Evolutionary conservation across 1,284 basidiomycete species (phyloP), one percentile per base, ranked within the genome.

Genomic region (Rugosomyces carneus): DNA sequence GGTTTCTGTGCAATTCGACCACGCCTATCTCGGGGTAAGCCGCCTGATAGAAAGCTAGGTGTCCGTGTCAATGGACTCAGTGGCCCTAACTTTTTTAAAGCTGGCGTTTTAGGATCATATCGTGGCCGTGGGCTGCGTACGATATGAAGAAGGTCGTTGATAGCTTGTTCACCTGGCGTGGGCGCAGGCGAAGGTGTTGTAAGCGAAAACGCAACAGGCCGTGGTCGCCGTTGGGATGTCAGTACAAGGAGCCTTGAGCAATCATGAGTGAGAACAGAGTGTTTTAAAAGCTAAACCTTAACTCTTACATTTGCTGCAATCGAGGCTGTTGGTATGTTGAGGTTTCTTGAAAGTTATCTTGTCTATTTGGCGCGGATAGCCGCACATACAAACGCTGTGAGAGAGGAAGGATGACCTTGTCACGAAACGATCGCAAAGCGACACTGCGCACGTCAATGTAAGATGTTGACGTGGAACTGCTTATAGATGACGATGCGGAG

Each of bases 391-490:
- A 65, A 2, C 75, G 69, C 39, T 72, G 58, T 44, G 70, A 76
- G n/a, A 83, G 66, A 0, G 85, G 84, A 10, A 84, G 68, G 34
- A 90, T 77, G 45, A 89, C 78, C 45, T 75, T 76, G 64, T 94
- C 91, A 9, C 92, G 78, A 62, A 94, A 94, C 3, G 83, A 80
- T 31, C 81, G 76, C 9, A 94, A 71, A 0, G 89, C 84, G 19
- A 93, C 73, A 13, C 80, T 80, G 29, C 91, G 81, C 19, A 93
- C 84, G 54, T 94, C 89, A 51, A 94, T 88, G 54, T 64, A 57
- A 53, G 66, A 57, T 1, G 60, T 49, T 8, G 66, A 68, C 27
- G 61, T 56, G 18, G 56, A 38, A 51, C 57, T 50, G 42, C 61
- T 52, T 52, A 63, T 42, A 9, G 64, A 58, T 10, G 63, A 59